phyloP scores from a whole-genome alignment of 768 basidiomycete species.

The Dioszegia aurantiaca region DNA sequence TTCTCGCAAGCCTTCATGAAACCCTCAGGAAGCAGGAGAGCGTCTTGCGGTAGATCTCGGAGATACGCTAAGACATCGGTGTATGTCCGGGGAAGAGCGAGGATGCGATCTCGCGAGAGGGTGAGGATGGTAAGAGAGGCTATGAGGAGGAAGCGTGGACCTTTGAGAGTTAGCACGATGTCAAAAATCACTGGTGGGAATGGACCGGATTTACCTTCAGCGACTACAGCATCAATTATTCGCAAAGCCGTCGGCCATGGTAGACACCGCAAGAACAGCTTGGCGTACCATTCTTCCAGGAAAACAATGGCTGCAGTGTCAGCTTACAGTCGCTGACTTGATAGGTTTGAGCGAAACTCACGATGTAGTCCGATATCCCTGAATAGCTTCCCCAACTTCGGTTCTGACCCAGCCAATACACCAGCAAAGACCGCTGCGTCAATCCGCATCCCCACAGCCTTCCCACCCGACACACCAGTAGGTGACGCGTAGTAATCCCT shows the following conservation, averaged over 20 bases:
- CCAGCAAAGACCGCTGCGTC: conserved; percentile 38
- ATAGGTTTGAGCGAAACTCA: conserved; percentile 18
- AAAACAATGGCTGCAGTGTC: conserved; percentile 34
- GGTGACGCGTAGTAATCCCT: conserved; percentile 32
- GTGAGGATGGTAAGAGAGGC: conserved; percentile 41
- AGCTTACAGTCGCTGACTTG: background rate
- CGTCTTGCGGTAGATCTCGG: conserved; percentile 37
- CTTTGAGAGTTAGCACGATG: conserved; percentile 19
- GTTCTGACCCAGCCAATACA: conserved; percentile 35
- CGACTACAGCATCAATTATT: conserved; percentile 42
- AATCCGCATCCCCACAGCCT: conserved; percentile 24
- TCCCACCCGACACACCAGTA: conserved; percentile 13
- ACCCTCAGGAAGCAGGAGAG: conserved; percentile 39
- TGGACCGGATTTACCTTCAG: conserved; percentile 33
- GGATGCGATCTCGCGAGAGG: conserved; percentile 35
- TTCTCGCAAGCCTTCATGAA: conserved; percentile 40
- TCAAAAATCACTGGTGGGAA: conserved; percentile 4
- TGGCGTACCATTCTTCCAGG: conserved; percentile 39
- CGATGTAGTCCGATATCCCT: conserved; percentile 32
- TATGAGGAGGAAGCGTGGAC: conserved; percentile 41
- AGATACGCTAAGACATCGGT: conserved; percentile 34
- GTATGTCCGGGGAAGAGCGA: conserved; percentile 26
- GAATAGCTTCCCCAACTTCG: conserved; percentile 32
- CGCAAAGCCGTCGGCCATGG: conserved; percentile 46
- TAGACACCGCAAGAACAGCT: conserved; percentile 41